These are phyloP conservation scores for Xylariaceae sp. DNA, from an alignment of 2,329 filamentous ascomycete genomes.

Conservation along the genomic window DNA sequence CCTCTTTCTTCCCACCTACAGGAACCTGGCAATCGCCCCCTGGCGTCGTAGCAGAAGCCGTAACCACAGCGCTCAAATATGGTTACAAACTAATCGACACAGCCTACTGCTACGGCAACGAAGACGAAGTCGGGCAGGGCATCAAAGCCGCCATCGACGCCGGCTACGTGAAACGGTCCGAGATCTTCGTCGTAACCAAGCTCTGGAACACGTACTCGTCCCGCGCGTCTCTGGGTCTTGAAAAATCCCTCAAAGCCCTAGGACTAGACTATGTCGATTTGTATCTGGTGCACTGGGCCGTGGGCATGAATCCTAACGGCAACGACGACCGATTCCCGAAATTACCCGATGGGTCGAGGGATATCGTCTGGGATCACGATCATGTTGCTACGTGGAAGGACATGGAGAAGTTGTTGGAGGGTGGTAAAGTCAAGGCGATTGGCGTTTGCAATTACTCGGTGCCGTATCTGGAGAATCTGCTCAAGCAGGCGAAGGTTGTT, in stretches of 20 bases:
- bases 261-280: slow-evolving; percentile 80
- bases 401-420: slow-evolving; percentile 63
- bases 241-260: slow-evolving; percentile 68
- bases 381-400: slow-evolving; percentile 75
- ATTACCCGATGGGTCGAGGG: slow-evolving; percentile 66
- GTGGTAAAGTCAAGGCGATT: slow-evolving; percentile 53
- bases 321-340: slow-evolving; percentile 72
- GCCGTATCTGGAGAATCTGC: slow-evolving; percentile 52
- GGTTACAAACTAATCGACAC: slow-evolving; percentile 64
- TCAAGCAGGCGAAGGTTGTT: slow-evolving; percentile 48
- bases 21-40: slow-evolving; percentile 63
- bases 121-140: slow-evolving; percentile 76
- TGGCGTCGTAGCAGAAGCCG: slow-evolving; percentile 55
- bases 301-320: slow-evolving; percentile 76
- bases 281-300: slow-evolving; percentile 79
- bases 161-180: slow-evolving; percentile 68
- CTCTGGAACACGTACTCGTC: slow-evolving; percentile 78
- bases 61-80: slow-evolving; percentile 53
- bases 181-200: slow-evolving; percentile 82
- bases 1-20: slow-evolving; percentile 23
- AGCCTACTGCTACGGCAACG: slow-evolving; percentile 76
- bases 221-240: slow-evolving; percentile 63
- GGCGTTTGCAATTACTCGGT: slow-evolving; percentile 58
- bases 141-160: slow-evolving; percentile 67
- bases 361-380: slow-evolving; percentile 65